Evolutionary conservation across 192 early-diverging fungal species (phyloP), one percentile per base, ranked within the genome.

Genomic region (Chytriomyces hyalinus): DNA sequence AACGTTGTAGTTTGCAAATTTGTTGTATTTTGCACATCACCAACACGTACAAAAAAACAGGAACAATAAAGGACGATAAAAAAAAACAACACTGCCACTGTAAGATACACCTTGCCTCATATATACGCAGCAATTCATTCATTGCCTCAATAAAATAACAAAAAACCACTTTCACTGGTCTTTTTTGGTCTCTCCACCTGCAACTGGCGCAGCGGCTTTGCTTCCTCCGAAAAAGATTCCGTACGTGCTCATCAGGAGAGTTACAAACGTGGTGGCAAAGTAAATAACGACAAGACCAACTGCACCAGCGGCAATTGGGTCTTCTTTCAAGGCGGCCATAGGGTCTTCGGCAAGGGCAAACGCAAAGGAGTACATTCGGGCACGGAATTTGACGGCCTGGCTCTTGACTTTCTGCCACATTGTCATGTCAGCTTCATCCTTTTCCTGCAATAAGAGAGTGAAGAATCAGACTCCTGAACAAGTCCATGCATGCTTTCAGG

Each of bases 311-410:
- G 83, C 78, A 28, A 74, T 64, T 8, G 85, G 83, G 61, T 72
- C 74, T 17, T 80, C 75, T 80, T 87, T 81, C 67, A 84, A 61
- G 10, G 86, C 79, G 20, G 65, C 78, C 13, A 80, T 63, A 43
- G 84, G 86, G 73, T 80, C 70, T 47, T 66, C 45, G 44, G 65
- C 59, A 45, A 79, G 80, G 45, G 65, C 69, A 22, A 67, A 66
- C 47, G 78, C 20, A 67, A 87, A 87, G 0, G 61, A 46, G 65
- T 36, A 7, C 51, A 83, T 7, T 7, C 80, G 24, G 22, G 62
- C 70, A 44, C 61, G 70, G 45, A 67, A 22, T 49, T 61, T 59
- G 71, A 22, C 60, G 68, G 48, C 76, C 53, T 76, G 47, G 22
- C 8, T 53, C 26, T 77, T 65, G 70, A 78, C 24, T 49, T 79